Evolutionary conservation across 352 stramenopile species (phyloP).

Genomic region (Globisporangium okanoganense): DNA sequence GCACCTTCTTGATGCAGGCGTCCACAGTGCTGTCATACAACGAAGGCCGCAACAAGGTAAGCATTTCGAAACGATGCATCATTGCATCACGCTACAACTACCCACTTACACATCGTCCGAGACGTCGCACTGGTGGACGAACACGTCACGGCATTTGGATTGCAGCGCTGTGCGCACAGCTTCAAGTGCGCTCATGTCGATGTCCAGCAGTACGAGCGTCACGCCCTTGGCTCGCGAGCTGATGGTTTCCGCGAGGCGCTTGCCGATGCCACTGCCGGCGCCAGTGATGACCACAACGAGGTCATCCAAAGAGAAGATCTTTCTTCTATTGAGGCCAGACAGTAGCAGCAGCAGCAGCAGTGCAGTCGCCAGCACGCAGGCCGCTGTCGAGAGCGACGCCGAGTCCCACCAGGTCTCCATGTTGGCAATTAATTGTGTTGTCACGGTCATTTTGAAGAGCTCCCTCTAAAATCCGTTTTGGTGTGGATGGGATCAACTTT

Average conservation of each 20-base stretch:
- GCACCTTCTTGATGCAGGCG: too few relatives aligned
- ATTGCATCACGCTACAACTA: too few relatives aligned
- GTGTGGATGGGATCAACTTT: neutral
- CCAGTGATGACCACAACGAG: constrained; percentile 69
- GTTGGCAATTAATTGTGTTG: neutral
- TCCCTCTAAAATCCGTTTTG: neutral
- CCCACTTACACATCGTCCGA: too few relatives aligned
- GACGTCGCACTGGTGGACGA: too few relatives aligned
- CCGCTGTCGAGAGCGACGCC: neutral
- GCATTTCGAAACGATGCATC: too few relatives aligned
- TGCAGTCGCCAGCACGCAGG: neutral
- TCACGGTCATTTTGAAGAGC: neutral
- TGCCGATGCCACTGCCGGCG: constrained; percentile 52
- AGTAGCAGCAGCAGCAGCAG: constrained; percentile 2
- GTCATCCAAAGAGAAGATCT: constrained; percentile 33
- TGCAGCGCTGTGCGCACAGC: too few relatives aligned
- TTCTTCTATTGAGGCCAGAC: neutral
- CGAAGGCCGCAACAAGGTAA: too few relatives aligned
- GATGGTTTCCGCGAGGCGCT: constrained; percentile 34
- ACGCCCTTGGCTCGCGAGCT: constrained; percentile 18
- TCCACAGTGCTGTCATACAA: too few relatives aligned
- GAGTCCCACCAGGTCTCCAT: neutral
- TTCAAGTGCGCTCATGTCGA: constrained; percentile 29
- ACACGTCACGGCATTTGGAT: too few relatives aligned
- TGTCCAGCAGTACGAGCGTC: constrained; percentile 61